Evolutionary conservation across 2,329 filamentous ascomycete genomes (phyloP).

Genomic region (Verticillium isaacii): DNA sequence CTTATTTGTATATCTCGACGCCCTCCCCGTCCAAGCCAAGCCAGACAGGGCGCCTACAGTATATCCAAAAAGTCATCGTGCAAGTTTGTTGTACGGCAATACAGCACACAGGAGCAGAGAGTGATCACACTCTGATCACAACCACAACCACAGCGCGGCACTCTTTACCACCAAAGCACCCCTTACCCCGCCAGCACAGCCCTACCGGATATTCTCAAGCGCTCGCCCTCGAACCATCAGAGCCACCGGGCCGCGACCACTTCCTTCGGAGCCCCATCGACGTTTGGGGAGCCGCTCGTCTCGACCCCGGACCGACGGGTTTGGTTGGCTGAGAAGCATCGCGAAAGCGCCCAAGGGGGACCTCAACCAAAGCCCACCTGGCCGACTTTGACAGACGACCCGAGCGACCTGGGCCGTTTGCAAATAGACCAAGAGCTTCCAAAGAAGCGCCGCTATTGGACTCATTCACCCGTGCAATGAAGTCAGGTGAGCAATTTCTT

Average conservation of each 20-base stretch:
- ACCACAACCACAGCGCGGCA: neutral
- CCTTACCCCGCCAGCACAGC: neutral
- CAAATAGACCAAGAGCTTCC: neutral
- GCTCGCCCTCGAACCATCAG: neutral
- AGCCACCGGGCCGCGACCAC: neutral
- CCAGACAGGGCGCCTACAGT: neutral
- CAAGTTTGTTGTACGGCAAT: neutral
- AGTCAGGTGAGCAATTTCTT: conserved; percentile 11
- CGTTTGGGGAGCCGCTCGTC: conserved; percentile 14
- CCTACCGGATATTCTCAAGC: neutral
- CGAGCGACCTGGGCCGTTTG: neutral
- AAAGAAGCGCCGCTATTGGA: conserved; percentile 1
- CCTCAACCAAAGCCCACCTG: conserved; percentile 4
- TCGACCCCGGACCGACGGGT: conserved; percentile 6
- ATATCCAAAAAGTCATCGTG: neutral
- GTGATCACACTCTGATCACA: neutral
- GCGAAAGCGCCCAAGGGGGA: conserved; percentile 10
- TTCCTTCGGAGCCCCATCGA: conserved; percentile 1
- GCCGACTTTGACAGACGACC: neutral
- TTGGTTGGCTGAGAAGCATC: conserved; percentile 14
- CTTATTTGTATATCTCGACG: conserved; percentile 2
- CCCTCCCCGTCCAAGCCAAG: neutral
- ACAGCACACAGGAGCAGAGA: neutral
- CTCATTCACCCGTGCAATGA: neutral
- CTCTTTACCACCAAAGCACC: neutral